Base-by-base conservation (phyloP, 495 filamentous ascomycete genomes). In the Viridothelium virens region DNA sequence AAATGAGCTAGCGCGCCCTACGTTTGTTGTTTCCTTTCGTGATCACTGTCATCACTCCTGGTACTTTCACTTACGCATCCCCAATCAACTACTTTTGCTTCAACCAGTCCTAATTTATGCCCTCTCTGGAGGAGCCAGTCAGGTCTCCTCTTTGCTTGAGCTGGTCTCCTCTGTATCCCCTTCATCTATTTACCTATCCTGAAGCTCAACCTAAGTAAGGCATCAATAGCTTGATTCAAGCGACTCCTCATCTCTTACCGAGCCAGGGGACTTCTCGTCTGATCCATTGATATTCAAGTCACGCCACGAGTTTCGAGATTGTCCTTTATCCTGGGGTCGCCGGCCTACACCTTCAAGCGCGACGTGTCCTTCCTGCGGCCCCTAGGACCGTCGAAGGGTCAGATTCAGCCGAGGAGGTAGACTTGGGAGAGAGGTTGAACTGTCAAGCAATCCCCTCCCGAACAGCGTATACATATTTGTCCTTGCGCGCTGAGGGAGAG, bases 301-400 rank as follows among this genome's bases (percentile, higher is more conserved):
- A 18, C 53, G 18, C 18, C 53, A 59, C 53, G 53, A 59, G 53
- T 36, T 59, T 59, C 7, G 53, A 59, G 7, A 59, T 59, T 14
- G 7, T 59, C 6, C 53, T 59, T 36, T 59, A 34, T 36, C 53
- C 53, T 59, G 53, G 53, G 53, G 53, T 36, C 53, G 53, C 53
- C 31, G 53, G 31, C 36, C 31, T 36, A 0, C 14, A 36, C 31
- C 10, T 5, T 7, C 3, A 36, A 59, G 3, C 53, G 3, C 53
- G 7, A 59, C 7, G 31, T 14, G 33, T 7, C 36, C 53, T 59
- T 10, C 53, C 53, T 7, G 53, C 53, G 53, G 53, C 53, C 53
- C 53, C 31, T n/a, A 14, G 53, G 53, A 59, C 53, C 18, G 53
- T 14, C 31, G 25, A 25, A 25, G 25, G 25, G 25, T 25, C 25